Base-by-base conservation (phyloP, 305 asterid species). In the Lippia alba region DNA sequence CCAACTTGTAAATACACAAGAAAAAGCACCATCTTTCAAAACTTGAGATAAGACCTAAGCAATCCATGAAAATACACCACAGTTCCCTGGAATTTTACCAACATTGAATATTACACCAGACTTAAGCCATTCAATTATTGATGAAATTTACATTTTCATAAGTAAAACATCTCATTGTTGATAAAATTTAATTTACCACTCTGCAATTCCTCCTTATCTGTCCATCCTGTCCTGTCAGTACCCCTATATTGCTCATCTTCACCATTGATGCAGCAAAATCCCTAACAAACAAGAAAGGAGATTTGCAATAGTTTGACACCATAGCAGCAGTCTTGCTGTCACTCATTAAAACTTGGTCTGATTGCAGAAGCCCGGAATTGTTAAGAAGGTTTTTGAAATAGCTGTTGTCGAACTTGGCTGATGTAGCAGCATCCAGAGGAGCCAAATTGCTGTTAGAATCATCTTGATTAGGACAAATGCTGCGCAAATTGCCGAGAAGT, bases 121-220 rank as follows among this genome's bases (percentile, higher is more conserved):
- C 67, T 72, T 61, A 34, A 72, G 12, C 46, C 11, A 40, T n/a
- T 15, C 50, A 24, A 24, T 18, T 71, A 0, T 34, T 12, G 24
- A 40, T 39, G 14, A 36, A 10, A 20, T 56, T 65, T 40, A 18
- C 32, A 67, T 51, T 8, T 40, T 44, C 33, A 64, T 17, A 5
- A 64, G 33, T 12, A 46, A 76, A 53, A 58, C 55, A 24, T 58
- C 72, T n/a, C n/a, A n/a, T n/a, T n/a, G n/a, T n/a, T n/a, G n/a
- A n/a, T n/a, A n/a, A n/a, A n/a, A n/a, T n/a, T n/a, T 82, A 82
- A 64, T 91, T 88, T 36, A 76, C 87, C 54, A 78, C 64, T 73
- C 92, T 85, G 78, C 94, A 91, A 14, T 87, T 89, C 65, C 72
- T 81, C 74, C 97, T 79, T 8, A 91, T 82, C 78, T 89, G 83